Evolutionary conservation across 345 rosid species (phyloP).

Genomic region (Lepidium africanum): DNA sequence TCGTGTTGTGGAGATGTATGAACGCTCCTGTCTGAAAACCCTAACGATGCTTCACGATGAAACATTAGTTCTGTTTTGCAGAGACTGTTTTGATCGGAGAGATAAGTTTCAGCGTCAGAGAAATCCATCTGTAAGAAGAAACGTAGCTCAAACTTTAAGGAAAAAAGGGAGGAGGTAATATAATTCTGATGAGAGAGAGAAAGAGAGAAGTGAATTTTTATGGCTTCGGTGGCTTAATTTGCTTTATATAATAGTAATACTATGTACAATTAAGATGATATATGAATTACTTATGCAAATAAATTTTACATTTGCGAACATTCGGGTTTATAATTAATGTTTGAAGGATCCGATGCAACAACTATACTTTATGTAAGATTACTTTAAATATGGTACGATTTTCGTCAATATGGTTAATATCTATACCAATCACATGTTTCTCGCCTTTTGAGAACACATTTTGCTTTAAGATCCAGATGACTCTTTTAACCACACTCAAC

Average conservation of each 20-base stretch:
- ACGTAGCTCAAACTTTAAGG: constrained; percentile 3
- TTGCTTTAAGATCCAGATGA: constrained; percentile 20
- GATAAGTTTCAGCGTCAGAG: constrained; percentile 2
- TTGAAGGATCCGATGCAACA: constrained; percentile 32
- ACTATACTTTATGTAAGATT: constrained; percentile 28
- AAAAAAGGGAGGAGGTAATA: background rate
- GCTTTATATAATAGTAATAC: constrained; percentile 10
- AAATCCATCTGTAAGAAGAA: constrained; percentile 16
- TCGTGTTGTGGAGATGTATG: background rate
- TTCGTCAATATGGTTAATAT: constrained; percentile 16
- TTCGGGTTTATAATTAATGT: constrained; percentile 22
- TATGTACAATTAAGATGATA: background rate
- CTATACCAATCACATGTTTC: constrained; percentile 27
- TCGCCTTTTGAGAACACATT: constrained; percentile 14
- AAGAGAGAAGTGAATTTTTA: background rate
- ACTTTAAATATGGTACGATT: constrained; percentile 10
- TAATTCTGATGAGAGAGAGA: constrained; percentile 1
- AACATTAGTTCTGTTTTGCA: constrained; percentile 1
- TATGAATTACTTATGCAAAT: background rate
- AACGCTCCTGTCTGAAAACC: constrained; percentile 5
- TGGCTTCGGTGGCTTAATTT: constrained; percentile 15
- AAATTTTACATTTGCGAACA: constrained; percentile 6
- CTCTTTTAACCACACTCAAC: background rate
- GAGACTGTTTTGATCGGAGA: constrained; percentile 16
- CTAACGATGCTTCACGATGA: constrained; percentile 6